Evolutionary conservation across 495 filamentous ascomycete genomes (phyloP), one percentile per base, ranked within the genome.

Genomic region (Corynascus novoguineensis): DNA sequence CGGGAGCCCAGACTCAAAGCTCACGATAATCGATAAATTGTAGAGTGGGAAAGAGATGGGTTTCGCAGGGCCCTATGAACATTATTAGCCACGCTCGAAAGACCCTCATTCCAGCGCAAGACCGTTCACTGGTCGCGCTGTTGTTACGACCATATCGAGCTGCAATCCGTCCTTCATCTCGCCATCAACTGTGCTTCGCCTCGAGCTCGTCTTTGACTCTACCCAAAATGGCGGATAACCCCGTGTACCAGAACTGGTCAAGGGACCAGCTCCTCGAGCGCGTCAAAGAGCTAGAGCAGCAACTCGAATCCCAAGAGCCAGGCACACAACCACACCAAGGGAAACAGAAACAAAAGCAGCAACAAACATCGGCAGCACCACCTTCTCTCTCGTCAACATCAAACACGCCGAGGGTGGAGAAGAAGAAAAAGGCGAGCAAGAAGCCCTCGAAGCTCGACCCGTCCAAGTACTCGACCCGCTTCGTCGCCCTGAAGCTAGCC

Each of bases 401-500:
- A n/a, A n/a, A n/a, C n/a, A n/a, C n/a, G n/a, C n/a, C n/a, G n/a
- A n/a, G n/a, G n/a, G n/a, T n/a, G n/a, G 24, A 10, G 35, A 58
- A 41, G 71, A 78, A 51, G 71, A 75, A 55, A 69, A 74, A 31
- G 21, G 27, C n/a, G 58, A 52, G 27, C n/a, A 60, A 52, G 27
- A 51, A 46, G 14, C 49, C 22, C 35, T 44, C 21, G 32, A 41
- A 38, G 25, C 42, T 95, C 61, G 88, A 97, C 66, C 82, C 87
- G 6, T 82, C 84, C 1, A 88, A 85, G 64, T 95, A 97, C 73
- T 76, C 78, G 31, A 96, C 89, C 21, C 82, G 95, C 21, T 79
- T 84, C 51, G 86, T 98, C 40, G 93, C 95, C 19, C 77, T 98
- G 25, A 97, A 97, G 66, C 83, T 97, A 38, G 90, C 93, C 42